Evolutionary conservation across 257 asterid genomes (phyloP).

Genomic region (Avicennia marina): DNA sequence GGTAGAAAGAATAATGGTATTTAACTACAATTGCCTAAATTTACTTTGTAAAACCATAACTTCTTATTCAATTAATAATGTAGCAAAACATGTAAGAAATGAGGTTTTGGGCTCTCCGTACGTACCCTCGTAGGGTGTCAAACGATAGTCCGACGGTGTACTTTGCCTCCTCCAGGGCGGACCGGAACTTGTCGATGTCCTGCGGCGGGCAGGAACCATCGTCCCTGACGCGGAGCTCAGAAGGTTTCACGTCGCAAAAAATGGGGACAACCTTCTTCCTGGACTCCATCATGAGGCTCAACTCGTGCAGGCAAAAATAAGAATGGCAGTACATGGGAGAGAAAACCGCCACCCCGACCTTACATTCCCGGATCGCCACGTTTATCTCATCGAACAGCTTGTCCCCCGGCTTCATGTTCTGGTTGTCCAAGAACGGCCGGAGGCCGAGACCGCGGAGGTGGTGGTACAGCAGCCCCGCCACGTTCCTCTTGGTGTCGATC

Average conservation of each 20-base stretch:
- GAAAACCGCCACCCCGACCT: slow-evolving; percentile 66
- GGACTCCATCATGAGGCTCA: slow-evolving; percentile 53
- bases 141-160: slow-evolving; percentile 77
- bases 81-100: too few relatives aligned
- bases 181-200: slow-evolving; percentile 39
- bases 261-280: slow-evolving; percentile 56
- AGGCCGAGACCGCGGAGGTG: slow-evolving; percentile 40
- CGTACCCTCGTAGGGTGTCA: slow-evolving; percentile 66
- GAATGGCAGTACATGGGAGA: slow-evolving; percentile 82
- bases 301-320: slow-evolving; percentile 65
- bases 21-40: too few relatives aligned
- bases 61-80: too few relatives aligned
- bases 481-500: slow-evolving; percentile 67
- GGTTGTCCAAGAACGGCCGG: slow-evolving; percentile 73
- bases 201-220: slow-evolving; percentile 30
- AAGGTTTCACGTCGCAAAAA: slow-evolving; percentile 74
- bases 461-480: slow-evolving; percentile 64
- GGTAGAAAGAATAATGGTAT: too few relatives aligned
- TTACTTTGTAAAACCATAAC: too few relatives aligned
- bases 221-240: slow-evolving; percentile 63
- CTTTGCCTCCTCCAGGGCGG: slow-evolving; percentile 70
- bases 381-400: slow-evolving; percentile 57
- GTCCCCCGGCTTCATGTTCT: slow-evolving; percentile 86
- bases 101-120: too few relatives aligned
- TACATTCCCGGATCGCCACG: slow-evolving; percentile 47